A percentile compares a stretch with the other conserved stretches of the same genome.
phyloP scores from a whole-genome alignment of 2,329 filamentous ascomycete genomes.

The Didymosphaeria variabile region DNA sequence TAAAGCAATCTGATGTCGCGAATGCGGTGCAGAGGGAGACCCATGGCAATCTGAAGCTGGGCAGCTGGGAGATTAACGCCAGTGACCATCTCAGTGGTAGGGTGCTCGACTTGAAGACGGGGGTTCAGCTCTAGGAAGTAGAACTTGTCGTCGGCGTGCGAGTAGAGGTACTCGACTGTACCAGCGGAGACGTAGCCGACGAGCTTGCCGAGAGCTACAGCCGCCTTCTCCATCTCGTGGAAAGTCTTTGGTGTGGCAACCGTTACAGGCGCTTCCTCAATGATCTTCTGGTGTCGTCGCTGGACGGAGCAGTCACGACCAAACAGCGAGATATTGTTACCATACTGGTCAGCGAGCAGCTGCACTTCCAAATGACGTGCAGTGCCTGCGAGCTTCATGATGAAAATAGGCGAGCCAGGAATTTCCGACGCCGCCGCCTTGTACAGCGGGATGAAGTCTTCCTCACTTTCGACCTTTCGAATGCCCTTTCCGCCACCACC shows the following conservation, averaged over 20 bases:
- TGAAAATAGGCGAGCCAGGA: slow-evolving; percentile 98
- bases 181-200: slow-evolving; percentile 98
- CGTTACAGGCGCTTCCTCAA: slow-evolving; percentile 97
- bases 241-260: slow-evolving; percentile 91
- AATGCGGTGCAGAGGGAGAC: slow-evolving; percentile 92
- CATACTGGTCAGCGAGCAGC: slow-evolving; percentile 96
- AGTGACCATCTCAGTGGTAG: slow-evolving; percentile 98
- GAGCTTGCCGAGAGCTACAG: slow-evolving; percentile 89
- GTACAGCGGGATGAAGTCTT: slow-evolving; percentile 86
- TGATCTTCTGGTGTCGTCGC: slow-evolving; percentile 98
- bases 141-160: slow-evolving; percentile 96
- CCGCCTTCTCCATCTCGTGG: slow-evolving; percentile 95
- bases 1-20: slow-evolving; percentile 96
- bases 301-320: slow-evolving; percentile 99
- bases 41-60: slow-evolving; percentile 99
- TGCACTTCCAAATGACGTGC: slow-evolving; percentile 97
- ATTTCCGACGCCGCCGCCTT: slow-evolving; percentile 97
- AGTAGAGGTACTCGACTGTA: slow-evolving; percentile 99
- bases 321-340: slow-evolving; percentile 99
- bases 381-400: slow-evolving; percentile 99
- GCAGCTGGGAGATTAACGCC: slow-evolving; percentile 97
- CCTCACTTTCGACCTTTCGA: slow-evolving; percentile 87
- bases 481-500: slow-evolving; percentile 99
- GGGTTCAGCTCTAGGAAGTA: slow-evolving; percentile 99
- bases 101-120: slow-evolving; percentile 98